phyloP scores from a whole-genome alignment of 495 filamentous ascomycete species.

The Zalerion maritima region DNA sequence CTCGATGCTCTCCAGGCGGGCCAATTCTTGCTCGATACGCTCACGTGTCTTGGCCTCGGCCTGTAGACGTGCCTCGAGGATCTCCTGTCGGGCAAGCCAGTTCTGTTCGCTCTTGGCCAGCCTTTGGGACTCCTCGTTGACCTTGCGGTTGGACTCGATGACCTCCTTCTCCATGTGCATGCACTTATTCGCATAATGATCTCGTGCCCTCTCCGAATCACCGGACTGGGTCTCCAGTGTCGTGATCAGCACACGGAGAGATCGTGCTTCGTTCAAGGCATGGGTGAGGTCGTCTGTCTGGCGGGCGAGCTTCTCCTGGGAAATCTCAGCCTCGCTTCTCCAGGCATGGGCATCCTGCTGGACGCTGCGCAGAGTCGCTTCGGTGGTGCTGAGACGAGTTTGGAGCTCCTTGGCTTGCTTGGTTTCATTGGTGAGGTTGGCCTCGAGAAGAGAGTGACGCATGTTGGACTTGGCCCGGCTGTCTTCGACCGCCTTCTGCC shows the following conservation, averaged over 20 bases:
- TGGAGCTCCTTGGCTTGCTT: conserved; percentile 50
- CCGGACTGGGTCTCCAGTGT: conserved; percentile 61
- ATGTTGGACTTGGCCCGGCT: conserved; percentile 35
- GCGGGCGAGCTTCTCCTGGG: conserved; percentile 23
- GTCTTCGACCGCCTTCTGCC: conserved; percentile 23
- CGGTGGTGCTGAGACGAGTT: conserved; percentile 31
- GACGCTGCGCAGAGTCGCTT: conserved; percentile 32
- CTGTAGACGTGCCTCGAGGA: conserved; percentile 61
- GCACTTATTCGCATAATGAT: conserved; percentile 65
- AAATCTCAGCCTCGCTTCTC: conserved; percentile 32
- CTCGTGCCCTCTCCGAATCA: conserved; percentile 66
- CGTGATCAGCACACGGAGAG: conserved; percentile 50
- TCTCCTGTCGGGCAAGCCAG: conserved; percentile 57
- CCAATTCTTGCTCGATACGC: conserved; percentile 65
- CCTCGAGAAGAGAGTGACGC: conserved; percentile 46
- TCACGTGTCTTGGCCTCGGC: conserved; percentile 65
- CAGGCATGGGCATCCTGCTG: conserved; percentile 33
- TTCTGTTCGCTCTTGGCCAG: conserved; percentile 61
- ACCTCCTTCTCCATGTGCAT: conserved; percentile 74
- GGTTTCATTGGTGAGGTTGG: conserved; percentile 49
- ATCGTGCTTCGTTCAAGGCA: conserved; percentile 28
- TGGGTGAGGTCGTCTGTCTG: conserved; percentile 26
- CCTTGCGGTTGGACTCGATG: conserved; percentile 56
- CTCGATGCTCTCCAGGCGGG: conserved; percentile 59
- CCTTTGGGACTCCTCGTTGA: conserved; percentile 63